A percentile compares a stretch with the other conserved stretches of the same genome.
phyloP scores from a whole-genome alignment of 129 eudicot genomes.

The Centella asiatica region DNA sequence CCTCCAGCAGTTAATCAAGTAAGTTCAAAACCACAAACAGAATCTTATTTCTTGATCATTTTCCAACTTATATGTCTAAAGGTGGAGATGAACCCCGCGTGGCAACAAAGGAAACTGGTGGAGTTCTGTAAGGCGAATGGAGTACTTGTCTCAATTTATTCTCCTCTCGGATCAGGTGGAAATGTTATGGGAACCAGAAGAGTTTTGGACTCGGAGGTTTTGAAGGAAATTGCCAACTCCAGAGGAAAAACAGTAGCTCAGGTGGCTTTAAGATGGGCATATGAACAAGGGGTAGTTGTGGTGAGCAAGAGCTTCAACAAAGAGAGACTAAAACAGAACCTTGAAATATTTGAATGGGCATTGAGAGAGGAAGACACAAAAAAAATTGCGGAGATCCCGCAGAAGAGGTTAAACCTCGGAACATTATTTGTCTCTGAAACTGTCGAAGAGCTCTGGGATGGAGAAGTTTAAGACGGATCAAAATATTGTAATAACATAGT shows the following conservation, averaged over 20 bases:
- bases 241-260: slow-evolving; percentile 42
- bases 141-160: background rate
- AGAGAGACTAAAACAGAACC: slow-evolving; percentile 2
- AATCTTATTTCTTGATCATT: background rate
- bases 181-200: slow-evolving; percentile 27
- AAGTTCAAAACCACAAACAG: background rate
- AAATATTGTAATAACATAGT: too few relatives aligned
- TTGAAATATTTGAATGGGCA: slow-evolving; percentile 1
- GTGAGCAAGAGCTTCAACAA: slow-evolving; percentile 6
- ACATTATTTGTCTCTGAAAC: background rate
- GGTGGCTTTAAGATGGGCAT: slow-evolving; percentile 19
- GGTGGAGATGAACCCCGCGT: slow-evolving; percentile 5
- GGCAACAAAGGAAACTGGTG: background rate
- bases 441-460: slow-evolving; percentile 8
- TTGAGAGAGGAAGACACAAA: slow-evolving; percentile 1
- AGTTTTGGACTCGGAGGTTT: slow-evolving; percentile 26
- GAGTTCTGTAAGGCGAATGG: slow-evolving; percentile 3
- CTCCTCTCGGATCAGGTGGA: too few relatives aligned
- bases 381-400: slow-evolving; percentile 1
- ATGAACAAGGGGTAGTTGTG: slow-evolving; percentile 3
- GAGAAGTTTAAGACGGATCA: background rate
- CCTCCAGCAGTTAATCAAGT: slow-evolving; percentile 11
- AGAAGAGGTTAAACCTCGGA: background rate
- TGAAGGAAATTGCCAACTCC: slow-evolving; percentile 32
- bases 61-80: background rate